Evolutionary conservation across 805 yeast species (phyloP).

Genomic region (Metschnikowia similis): DNA sequence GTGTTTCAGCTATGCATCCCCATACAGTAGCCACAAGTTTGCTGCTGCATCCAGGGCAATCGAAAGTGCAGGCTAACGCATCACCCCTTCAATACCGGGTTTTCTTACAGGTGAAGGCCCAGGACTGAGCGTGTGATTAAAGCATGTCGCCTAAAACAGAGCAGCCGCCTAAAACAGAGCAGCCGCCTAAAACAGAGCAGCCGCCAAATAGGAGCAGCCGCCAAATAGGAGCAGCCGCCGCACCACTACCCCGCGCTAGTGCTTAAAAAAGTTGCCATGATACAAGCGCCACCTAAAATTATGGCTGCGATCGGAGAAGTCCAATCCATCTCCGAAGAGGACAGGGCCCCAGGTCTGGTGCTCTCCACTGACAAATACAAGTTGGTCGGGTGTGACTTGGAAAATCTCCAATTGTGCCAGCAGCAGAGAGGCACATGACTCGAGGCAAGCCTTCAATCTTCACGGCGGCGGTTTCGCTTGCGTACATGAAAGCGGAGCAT

Average conservation of each 20-base stretch:
- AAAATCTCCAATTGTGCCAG: conserved; percentile 39
- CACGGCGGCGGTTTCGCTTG: conserved; percentile 78
- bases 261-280: conserved; percentile 49
- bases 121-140: too few relatives aligned
- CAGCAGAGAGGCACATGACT: conserved; percentile 22
- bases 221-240: too few relatives aligned
- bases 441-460: conserved; percentile 48
- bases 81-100: too few relatives aligned
- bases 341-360: conserved; percentile 17
- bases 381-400: conserved; percentile 65
- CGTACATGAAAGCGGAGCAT: conserved; percentile 65
- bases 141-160: too few relatives aligned
- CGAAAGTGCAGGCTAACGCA: too few relatives aligned
- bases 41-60: too few relatives aligned
- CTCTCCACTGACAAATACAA: conserved; percentile 33
- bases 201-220: too few relatives aligned
- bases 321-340: neutral
- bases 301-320: conserved; percentile 38
- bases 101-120: too few relatives aligned
- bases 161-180: too few relatives aligned
- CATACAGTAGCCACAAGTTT: too few relatives aligned
- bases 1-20: too few relatives aligned
- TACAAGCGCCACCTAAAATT: conserved; percentile 46
- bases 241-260: conserved; percentile 72
- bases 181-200: too few relatives aligned